A percentile compares a stretch with the other conserved stretches of the same genome.
Conservation (phyloP, 116 monocot genomes). For the Iris pallida region DNA sequence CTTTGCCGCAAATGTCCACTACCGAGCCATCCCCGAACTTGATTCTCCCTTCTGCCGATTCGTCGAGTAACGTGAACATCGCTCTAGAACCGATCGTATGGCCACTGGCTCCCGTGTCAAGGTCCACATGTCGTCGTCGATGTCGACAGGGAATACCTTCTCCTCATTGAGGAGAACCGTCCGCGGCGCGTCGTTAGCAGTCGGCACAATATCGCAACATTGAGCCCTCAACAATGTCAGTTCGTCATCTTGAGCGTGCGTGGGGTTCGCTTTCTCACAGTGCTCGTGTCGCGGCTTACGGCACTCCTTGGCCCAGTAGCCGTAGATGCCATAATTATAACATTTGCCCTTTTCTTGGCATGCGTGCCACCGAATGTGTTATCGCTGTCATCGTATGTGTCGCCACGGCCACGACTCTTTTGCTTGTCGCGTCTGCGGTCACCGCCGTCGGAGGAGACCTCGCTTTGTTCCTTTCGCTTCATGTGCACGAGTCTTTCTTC, state of each 20-base stretch:
- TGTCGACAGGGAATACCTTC: background rate
- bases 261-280: background rate
- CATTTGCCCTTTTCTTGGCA: background rate
- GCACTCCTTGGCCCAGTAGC: background rate
- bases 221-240: slow-evolving; percentile 1
- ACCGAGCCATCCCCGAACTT: slow-evolving; percentile 4
- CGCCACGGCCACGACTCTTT: background rate
- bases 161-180: background rate
- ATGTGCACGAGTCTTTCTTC: background rate
- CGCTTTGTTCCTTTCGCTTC: background rate
- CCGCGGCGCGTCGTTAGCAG: no score
- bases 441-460: background rate
- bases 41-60: background rate
- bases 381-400: background rate
- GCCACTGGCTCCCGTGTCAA: slow-evolving; percentile 1
- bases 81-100: background rate
- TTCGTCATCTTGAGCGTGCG: background rate
- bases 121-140: background rate
- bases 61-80: background rate
- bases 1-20: background rate
- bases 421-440: no score
- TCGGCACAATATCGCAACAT: background rate
- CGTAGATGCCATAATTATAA: background rate
- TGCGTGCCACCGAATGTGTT: no score
- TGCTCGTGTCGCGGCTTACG: background rate